These are phyloP conservation scores for Penicillium oxalicum DNA, from an alignment of 2,329 filamentous ascomycete genomes.

Conservation along the genomic window DNA sequence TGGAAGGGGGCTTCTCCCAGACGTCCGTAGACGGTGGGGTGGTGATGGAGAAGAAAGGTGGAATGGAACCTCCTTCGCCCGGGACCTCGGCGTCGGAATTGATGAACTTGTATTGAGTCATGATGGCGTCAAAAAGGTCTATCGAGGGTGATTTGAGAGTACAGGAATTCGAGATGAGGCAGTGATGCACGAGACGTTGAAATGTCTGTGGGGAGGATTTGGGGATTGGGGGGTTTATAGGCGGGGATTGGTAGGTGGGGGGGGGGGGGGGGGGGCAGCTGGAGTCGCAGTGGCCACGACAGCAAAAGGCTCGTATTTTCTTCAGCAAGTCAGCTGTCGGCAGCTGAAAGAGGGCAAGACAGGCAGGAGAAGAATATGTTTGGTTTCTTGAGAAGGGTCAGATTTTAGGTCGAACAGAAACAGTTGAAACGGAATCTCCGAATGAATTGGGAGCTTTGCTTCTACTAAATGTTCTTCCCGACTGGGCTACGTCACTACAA, in stretches of 20 bases:
- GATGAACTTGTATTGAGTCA: conserved; percentile 30
- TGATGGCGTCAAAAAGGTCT: conserved; percentile 8
- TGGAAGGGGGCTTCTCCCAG: conserved; percentile 68
- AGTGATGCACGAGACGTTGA: background rate
- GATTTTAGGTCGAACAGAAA: no score
- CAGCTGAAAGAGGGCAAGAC: no score
- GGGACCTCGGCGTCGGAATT: conserved; percentile 31
- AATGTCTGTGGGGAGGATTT: background rate
- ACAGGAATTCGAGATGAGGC: no score
- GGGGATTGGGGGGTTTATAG: background rate
- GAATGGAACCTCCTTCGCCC: conserved; percentile 21
- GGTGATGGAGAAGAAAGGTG: conserved; percentile 47
- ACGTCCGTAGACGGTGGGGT: conserved; percentile 62
- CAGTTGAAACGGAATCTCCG: no score
- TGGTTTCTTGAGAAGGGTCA: no score
- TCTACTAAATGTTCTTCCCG: background rate
- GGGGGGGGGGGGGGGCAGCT: background rate
- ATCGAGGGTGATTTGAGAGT: background rate
- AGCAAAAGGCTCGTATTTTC: no score
- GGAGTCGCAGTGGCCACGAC: no score
- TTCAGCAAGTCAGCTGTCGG: no score
- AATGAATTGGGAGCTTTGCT: background rate
- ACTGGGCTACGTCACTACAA: background rate
- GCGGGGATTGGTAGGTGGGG: background rate
- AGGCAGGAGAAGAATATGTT: no score